Conservation (phyloP, 495 filamentous ascomycete genomes). For the Penicillium maclennaniae region DNA sequence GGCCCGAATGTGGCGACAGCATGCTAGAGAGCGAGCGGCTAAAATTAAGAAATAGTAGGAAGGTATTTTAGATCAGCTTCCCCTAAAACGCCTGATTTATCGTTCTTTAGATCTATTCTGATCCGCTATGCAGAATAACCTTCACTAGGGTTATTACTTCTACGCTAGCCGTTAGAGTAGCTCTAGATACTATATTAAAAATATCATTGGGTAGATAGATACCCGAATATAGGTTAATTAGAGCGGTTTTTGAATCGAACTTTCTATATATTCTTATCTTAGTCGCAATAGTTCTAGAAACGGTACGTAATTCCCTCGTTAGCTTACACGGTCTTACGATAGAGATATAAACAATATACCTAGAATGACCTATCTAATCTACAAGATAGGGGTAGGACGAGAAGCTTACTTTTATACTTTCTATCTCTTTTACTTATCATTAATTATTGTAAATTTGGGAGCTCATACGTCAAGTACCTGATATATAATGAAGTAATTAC, state of each 20-base stretch:
- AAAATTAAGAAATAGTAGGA: neutral
- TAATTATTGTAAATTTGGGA: no score
- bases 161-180: slow-evolving; percentile 5
- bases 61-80: neutral
- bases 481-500: no score
- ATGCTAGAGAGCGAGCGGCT: neutral
- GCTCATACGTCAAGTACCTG: no score
- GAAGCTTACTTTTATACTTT: no score
- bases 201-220: slow-evolving; percentile 15
- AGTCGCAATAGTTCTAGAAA: slow-evolving; percentile 1
- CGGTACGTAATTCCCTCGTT: neutral
- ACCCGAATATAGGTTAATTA: slow-evolving; percentile 16
- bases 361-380: neutral
- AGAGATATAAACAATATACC: neutral
- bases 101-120: slow-evolving; percentile 6
- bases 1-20: slow-evolving; percentile 14
- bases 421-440: no score
- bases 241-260: slow-evolving; percentile 14
- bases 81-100: slow-evolving; percentile 6
- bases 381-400: no score
- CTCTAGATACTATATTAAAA: slow-evolving; percentile 18
- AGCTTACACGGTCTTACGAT: neutral
- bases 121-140: slow-evolving; percentile 13
- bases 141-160: slow-evolving; percentile 23
- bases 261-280: slow-evolving; percentile 15